phyloP scores from a whole-genome alignment of 2,329 filamentous ascomycete species.

The Phialophora macrospora region DNA sequence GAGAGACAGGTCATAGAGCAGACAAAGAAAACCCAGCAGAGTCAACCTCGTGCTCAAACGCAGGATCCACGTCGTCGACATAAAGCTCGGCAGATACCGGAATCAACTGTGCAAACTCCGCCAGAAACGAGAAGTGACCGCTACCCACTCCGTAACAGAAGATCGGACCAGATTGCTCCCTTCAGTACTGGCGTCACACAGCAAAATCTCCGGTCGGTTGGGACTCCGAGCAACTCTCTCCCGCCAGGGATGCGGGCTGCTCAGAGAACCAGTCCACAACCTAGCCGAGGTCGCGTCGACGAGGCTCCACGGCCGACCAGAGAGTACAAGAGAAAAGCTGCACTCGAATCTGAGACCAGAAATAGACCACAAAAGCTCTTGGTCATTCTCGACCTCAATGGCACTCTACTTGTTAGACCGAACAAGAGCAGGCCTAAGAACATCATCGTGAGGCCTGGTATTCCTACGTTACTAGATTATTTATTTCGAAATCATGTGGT shows the following conservation, averaged over 20 bases:
- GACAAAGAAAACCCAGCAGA: not conserved
- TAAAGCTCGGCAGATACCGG: not conserved
- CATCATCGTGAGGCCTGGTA: constrained; percentile 70
- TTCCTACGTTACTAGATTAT: constrained; percentile 72
- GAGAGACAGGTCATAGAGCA: constrained; percentile 28
- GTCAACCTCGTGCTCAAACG: not conserved
- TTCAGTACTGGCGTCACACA: constrained; percentile 24
- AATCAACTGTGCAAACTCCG: not conserved
- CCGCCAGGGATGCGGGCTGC: not conserved
- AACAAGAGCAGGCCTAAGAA: constrained; percentile 57
- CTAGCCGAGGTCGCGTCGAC: constrained; percentile 3
- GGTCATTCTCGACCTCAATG: constrained; percentile 89
- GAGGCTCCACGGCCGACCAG: constrained; percentile 43
- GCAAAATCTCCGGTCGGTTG: constrained; percentile 22
- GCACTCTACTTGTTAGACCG: constrained; percentile 76
- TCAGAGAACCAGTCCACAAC: constrained; percentile 1
- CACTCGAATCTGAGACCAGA: constrained; percentile 50
- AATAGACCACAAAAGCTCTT: constrained; percentile 67
- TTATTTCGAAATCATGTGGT: constrained; percentile 76
- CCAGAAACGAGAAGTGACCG: not conserved
- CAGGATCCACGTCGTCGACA: not conserved
- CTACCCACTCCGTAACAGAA: constrained; percentile 26
- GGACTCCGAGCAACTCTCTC: constrained; percentile 6
- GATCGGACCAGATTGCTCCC: constrained; percentile 21
- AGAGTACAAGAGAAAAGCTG: constrained; percentile 65